Evolutionary conservation across 208 protist species (phyloP).

Genomic region (Porcisia hertigi): DNA sequence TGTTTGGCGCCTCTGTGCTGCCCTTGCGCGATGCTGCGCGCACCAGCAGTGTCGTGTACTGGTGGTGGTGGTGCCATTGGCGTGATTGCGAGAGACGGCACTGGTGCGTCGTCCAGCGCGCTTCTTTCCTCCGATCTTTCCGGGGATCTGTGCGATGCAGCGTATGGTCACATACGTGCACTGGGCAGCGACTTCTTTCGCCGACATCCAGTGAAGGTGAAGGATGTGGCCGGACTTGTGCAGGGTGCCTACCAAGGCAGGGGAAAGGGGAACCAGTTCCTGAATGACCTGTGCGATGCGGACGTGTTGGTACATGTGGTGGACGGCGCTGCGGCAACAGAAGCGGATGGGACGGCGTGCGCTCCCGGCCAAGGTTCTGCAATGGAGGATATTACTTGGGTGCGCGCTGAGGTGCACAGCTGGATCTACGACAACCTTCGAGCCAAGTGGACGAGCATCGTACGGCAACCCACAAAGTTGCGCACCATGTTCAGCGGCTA

Average conservation of each 20-base stretch:
- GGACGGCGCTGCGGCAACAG: slow-evolving; percentile 88
- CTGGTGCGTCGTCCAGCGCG: neutral
- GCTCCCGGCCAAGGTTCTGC: slow-evolving; percentile 64
- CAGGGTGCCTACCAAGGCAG: slow-evolving; percentile 93
- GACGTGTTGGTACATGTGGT: slow-evolving; percentile 95
- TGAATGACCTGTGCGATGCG: slow-evolving; percentile 94
- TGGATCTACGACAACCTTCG: slow-evolving; percentile 95
- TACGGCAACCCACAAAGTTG: slow-evolving; percentile 70
- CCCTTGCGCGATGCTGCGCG: slow-evolving; percentile 48
- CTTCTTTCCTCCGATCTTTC: slow-evolving; percentile 13
- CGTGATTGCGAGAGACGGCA: neutral
- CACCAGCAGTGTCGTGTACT: neutral
- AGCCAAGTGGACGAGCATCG: slow-evolving; percentile 77
- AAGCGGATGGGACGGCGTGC: slow-evolving; percentile 85
- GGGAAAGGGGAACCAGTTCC: slow-evolving; percentile 94
- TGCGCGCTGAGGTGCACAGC: slow-evolving; percentile 90
- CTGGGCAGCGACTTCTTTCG: slow-evolving; percentile 43
- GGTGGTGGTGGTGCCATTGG: slow-evolving; percentile 2
- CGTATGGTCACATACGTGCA: slow-evolving; percentile 61
- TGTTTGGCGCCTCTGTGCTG: slow-evolving; percentile 69
- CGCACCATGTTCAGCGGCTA: slow-evolving; percentile 94
- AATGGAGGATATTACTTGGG: slow-evolving; percentile 89
- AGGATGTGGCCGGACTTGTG: slow-evolving; percentile 94
- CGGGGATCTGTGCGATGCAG: slow-evolving; percentile 48
- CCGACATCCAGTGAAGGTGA: slow-evolving; percentile 81